Percentiles rank a stretch among this genome's conserved stretches.
Evolutionary conservation across 73 alveolate genomes (phyloP).

Genomic region (Symbiodinium natans): DNA sequence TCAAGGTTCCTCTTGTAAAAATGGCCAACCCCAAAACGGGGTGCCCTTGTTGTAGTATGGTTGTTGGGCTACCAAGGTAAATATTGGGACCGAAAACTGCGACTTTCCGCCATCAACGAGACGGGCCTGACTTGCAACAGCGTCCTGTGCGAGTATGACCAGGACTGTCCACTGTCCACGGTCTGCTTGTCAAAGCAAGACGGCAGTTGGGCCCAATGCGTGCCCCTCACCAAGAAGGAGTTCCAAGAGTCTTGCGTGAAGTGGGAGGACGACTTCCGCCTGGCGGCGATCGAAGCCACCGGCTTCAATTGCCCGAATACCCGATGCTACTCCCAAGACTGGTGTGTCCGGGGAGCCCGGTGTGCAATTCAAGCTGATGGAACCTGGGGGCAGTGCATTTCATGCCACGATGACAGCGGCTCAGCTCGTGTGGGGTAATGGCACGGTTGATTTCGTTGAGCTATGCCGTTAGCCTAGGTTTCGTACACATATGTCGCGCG

Average conservation of each 20-base stretch:
- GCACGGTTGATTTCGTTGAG: too few species aligned
- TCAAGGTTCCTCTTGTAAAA: too few species aligned
- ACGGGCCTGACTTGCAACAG: slow-evolving; percentile 1
- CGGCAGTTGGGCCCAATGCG: slow-evolving; percentile 88
- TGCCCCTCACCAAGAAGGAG: slow-evolving; percentile 44
- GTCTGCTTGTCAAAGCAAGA: slow-evolving; percentile 49
- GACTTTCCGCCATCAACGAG: slow-evolving; percentile 35
- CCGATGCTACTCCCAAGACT: slow-evolving; percentile 79
- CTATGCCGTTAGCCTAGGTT: too few species aligned
- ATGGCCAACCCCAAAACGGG: too few species aligned
- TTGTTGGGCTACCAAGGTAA: too few species aligned
- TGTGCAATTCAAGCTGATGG: slow-evolving; percentile 45
- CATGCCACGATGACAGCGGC: slow-evolving; percentile 59
- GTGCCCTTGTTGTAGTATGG: too few species aligned
- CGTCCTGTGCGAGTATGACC: slow-evolving; percentile 71
- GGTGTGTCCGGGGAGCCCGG: slow-evolving; percentile 81
- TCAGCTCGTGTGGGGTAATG: too few species aligned
- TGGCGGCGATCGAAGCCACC: slow-evolving; percentile 63
- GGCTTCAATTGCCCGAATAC: slow-evolving; percentile 69
- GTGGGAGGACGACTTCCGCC: slow-evolving; percentile 80
- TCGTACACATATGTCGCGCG: too few species aligned
- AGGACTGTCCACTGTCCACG: slow-evolving; percentile 61
- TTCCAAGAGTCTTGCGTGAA: slow-evolving; percentile 38
- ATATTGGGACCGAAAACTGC: slow-evolving; percentile 61
- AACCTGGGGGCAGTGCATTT: slow-evolving; percentile 75